Evolutionary conservation across 345 rosid species (phyloP), one percentile per base, ranked within the genome.

Genomic region (Eutrema yunnanense): DNA sequence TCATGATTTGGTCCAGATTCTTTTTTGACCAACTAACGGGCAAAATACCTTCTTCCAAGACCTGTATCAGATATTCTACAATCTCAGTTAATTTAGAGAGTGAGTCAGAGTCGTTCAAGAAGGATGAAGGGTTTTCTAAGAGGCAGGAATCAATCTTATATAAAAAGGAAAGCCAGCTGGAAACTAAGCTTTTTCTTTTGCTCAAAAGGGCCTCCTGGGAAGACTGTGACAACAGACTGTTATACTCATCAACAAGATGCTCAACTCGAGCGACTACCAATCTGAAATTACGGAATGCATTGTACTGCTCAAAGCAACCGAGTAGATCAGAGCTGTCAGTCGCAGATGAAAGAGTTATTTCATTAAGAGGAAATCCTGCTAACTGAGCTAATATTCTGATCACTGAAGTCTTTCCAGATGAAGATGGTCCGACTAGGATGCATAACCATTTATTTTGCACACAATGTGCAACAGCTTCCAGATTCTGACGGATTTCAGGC

Each of bases 231-330:
- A 79, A 75, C 78, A 84, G 58, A 67, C 83, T 84, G 88, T 84
- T 80, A 73, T 86, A 89, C 73, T 89, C 92, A 63, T 82, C 82
- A 69, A 89, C 71, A 81, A 82, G 82, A 42, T 67, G 80, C 83
- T 83, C 85, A 81, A 91, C 84, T 79, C 82, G 84, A 79, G 89
- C 66, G 56, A 83, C 86, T 70, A 82, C 85, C 34, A 58, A 65
- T 40, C 90, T 84, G 73, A 91, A 81, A 80, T 82, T 82, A 42
- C 96, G 91, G 65, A 82, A 85, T n/a, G 90, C 89, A 69, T 89
- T 84, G 71, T 87, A 91, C 72, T 94, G 98, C 87, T 94, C 98
- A 80, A 94, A 94, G 84, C 95, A 84, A 71, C 98, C 98, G 62
- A 94, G 92, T 64, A 94, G 78, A 69, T 94, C 98, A 52, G 97